phyloP scores from a whole-genome alignment of 2,329 filamentous ascomycete genomes.

The Parafenestella ontariensis region DNA sequence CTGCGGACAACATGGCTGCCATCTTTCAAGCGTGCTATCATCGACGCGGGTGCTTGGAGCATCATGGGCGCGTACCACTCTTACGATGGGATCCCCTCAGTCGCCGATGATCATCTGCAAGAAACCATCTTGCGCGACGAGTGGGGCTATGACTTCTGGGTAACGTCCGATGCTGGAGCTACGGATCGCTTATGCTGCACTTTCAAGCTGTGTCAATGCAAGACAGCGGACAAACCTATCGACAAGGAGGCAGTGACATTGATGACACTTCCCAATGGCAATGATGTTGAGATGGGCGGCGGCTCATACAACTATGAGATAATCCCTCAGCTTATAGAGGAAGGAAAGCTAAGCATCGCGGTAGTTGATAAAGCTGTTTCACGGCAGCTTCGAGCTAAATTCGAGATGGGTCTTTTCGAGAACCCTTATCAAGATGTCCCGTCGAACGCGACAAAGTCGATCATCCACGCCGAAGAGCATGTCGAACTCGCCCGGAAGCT shows the following conservation, averaged over 20 bases:
- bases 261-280: slow-evolving; percentile 70
- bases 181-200: slow-evolving; percentile 71
- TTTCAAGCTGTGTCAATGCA: slow-evolving; percentile 68
- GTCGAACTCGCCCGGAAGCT: slow-evolving; percentile 68
- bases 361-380: slow-evolving; percentile 71
- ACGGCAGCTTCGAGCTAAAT: slow-evolving; percentile 71
- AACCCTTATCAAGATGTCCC: slow-evolving; percentile 69
- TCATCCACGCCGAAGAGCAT: slow-evolving; percentile 68
- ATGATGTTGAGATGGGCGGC: slow-evolving; percentile 79
- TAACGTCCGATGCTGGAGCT: slow-evolving; percentile 72
- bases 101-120: slow-evolving; percentile 70
- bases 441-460: slow-evolving; percentile 60
- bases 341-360: slow-evolving; percentile 65
- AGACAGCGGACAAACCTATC: slow-evolving; percentile 55
- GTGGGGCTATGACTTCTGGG: slow-evolving; percentile 76
- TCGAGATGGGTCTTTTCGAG: slow-evolving; percentile 74
- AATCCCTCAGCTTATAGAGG: slow-evolving; percentile 69
- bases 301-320: slow-evolving; percentile 72
- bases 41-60: slow-evolving; percentile 70
- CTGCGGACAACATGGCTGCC: slow-evolving; percentile 62
- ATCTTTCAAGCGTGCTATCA: slow-evolving; percentile 72
- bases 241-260: slow-evolving; percentile 71
- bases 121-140: slow-evolving; percentile 71
- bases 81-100: slow-evolving; percentile 74
- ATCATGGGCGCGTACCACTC: slow-evolving; percentile 80